These are phyloP conservation scores for Jamesozyma spencerorum DNA, from an alignment of 805 yeast genomes.

Conservation along the genomic window DNA sequence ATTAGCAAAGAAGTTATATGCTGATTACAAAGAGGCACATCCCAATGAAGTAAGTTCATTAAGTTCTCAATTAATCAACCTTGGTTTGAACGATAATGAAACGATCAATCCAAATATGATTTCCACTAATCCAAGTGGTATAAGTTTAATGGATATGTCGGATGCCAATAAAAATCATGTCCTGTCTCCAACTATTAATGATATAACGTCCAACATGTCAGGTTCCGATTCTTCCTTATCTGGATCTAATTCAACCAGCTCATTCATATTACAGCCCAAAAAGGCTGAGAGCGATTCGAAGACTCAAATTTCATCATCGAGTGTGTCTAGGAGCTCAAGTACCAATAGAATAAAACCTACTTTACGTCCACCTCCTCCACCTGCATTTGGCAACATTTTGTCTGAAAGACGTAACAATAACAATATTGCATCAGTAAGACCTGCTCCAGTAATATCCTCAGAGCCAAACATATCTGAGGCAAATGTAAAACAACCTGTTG, in stretches of 20 bases:
- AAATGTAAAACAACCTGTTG: no score
- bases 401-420: neutral
- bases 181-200: neutral
- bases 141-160: slow-evolving; percentile 9
- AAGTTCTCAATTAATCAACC: slow-evolving; percentile 13
- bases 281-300: neutral
- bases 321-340: neutral
- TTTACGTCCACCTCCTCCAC: slow-evolving; percentile 18
- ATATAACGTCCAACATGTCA: neutral
- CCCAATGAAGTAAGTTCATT: slow-evolving; percentile 21
- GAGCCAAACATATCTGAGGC: no score
- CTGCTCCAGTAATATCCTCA: slow-evolving; percentile 18
- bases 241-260: slow-evolving; percentile 3
- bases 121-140: slow-evolving; percentile 2
- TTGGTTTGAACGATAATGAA: slow-evolving; percentile 10
- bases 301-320: neutral
- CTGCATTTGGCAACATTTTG: slow-evolving; percentile 6
- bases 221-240: slow-evolving; percentile 2
- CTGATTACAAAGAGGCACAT: slow-evolving; percentile 39
- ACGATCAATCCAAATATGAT: neutral
- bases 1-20: slow-evolving; percentile 51
- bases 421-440: neutral
- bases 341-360: slow-evolving; percentile 4
- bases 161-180: no score
- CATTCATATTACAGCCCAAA: slow-evolving; percentile 7